Conservation (phyloP, 2,329 filamentous ascomycete genomes). For the Botrytis tulipae region DNA sequence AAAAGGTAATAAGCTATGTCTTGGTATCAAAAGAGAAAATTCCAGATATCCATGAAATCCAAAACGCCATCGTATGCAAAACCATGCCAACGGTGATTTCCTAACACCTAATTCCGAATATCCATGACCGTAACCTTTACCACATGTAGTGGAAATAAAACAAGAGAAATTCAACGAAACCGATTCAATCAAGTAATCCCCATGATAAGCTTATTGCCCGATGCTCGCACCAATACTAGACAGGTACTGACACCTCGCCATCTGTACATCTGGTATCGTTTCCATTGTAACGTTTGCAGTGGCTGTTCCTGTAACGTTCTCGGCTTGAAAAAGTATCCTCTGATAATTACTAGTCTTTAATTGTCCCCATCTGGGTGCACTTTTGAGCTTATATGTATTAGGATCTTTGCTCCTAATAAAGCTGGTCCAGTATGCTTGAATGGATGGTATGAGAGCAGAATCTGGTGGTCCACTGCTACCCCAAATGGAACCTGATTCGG, state of each 20-base stretch:
- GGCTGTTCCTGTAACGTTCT: not conserved
- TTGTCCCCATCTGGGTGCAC: slow-evolving; percentile 51
- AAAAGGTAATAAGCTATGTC: not conserved
- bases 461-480: slow-evolving; percentile 48
- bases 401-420: slow-evolving; percentile 67
- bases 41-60: not conserved
- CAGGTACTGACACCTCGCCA: slow-evolving; percentile 16
- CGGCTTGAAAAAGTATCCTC: slow-evolving; percentile 6
- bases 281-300: slow-evolving; percentile 19
- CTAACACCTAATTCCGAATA: not conserved
- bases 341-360: not conserved
- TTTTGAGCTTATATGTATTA: slow-evolving; percentile 50
- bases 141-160: not conserved
- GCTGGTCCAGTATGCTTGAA: slow-evolving; percentile 71
- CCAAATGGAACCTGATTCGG: slow-evolving; percentile 65
- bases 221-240: slow-evolving; percentile 19
- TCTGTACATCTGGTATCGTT: not conserved
- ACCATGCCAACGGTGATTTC: not conserved
- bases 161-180: not conserved
- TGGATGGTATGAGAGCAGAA: slow-evolving; percentile 41
- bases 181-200: not conserved
- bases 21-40: not conserved
- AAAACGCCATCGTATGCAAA: not conserved
- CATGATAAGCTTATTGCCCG: not conserved
- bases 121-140: not conserved